Percentiles rank a stretch among this genome's conserved stretches.
These are phyloP conservation scores for Odontarrhena argentea DNA, from an alignment of 345 rosid genomes.

Conservation along the genomic window DNA sequence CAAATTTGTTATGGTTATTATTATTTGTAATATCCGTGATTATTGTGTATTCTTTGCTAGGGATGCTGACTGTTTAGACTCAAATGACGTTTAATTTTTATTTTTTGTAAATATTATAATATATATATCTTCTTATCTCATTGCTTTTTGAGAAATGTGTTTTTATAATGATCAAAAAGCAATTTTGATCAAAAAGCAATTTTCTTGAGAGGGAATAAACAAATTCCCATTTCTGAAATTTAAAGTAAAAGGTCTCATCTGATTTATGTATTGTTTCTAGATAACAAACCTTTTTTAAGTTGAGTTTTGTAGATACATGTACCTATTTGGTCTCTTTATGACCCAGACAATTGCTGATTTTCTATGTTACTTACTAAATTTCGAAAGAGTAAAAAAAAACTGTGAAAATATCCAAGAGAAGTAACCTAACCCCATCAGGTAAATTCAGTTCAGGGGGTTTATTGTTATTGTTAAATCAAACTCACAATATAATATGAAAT, in stretches of 20 bases:
- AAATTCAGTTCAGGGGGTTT: background rate
- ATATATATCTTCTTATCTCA: constrained; percentile 3
- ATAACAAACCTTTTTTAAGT: background rate
- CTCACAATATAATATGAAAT: background rate
- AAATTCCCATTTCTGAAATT: background rate
- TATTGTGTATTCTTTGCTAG: no score
- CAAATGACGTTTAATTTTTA: no score
- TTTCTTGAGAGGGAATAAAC: background rate
- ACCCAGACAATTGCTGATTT: constrained; percentile 11
- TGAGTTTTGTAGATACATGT: no score
- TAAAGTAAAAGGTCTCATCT: background rate
- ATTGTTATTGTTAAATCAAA: background rate
- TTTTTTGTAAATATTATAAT: no score
- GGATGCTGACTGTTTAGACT: no score
- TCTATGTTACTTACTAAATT: constrained; percentile 11
- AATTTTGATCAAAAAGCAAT: background rate
- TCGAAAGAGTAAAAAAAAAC: constrained; percentile 4
- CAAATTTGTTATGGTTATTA: no score
- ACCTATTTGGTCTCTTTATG: background rate
- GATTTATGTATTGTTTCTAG: background rate
- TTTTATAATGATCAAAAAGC: constrained; percentile 17
- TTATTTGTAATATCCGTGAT: no score
- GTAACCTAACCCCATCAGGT: background rate
- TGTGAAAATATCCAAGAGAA: background rate
- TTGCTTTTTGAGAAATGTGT: constrained; percentile 16